These are phyloP conservation scores for Eucalyptus microcorys DNA, from an alignment of 345 rosid genomes.

Conservation along the genomic window DNA sequence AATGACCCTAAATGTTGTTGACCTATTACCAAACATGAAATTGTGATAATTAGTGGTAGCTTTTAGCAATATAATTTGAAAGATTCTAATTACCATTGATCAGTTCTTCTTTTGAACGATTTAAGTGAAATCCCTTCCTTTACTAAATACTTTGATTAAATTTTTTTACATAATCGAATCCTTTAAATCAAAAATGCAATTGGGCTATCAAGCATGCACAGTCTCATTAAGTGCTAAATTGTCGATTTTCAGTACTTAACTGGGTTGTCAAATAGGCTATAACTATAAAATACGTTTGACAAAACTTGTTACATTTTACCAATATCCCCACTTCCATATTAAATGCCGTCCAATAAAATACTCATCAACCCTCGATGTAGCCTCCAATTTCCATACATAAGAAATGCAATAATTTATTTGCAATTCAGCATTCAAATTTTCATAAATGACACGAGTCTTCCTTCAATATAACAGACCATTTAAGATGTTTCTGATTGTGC, in stretches of 20 bases:
- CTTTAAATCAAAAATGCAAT: background rate
- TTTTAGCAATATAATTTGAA: background rate
- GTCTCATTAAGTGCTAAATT: background rate
- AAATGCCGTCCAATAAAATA: background rate
- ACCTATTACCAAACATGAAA: background rate
- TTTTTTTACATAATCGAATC: background rate
- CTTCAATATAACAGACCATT: constrained; percentile 40
- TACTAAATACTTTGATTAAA: background rate
- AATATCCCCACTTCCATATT: background rate
- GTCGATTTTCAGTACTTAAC: background rate
- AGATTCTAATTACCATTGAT: background rate
- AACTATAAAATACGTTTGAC: background rate
- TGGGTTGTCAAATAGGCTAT: background rate
- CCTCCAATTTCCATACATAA: background rate
- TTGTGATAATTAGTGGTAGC: background rate
- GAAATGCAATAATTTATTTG: background rate
- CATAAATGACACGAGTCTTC: background rate
- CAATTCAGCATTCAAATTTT: background rate
- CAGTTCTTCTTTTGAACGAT: background rate
- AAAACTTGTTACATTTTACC: background rate
- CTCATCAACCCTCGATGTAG: background rate
- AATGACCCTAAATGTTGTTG: background rate
- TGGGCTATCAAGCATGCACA: background rate
- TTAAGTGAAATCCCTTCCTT: background rate
- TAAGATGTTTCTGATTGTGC: constrained; percentile 94